Percentiles rank a stretch among this genome's conserved stretches.
Conservation (phyloP, 78 protist species). For the Speleostelium caveatum region DNA sequence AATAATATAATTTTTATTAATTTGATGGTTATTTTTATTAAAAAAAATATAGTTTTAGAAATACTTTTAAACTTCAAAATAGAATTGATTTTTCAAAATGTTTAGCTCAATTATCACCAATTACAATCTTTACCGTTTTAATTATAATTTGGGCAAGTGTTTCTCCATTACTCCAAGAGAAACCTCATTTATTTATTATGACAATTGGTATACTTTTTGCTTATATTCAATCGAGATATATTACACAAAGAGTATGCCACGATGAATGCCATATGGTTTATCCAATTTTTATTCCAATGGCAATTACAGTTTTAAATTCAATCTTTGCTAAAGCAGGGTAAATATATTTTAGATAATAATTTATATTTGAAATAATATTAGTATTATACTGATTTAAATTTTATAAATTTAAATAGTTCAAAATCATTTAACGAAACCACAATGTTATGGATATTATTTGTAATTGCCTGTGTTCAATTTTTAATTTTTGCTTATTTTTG, state of each 20-base stretch:
- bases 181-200: constrained; percentile 66
- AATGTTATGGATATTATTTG: constrained; percentile 35
- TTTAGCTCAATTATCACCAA: constrained; percentile 58
- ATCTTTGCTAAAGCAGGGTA: constrained; percentile 24
- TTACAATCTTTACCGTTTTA: constrained; percentile 20
- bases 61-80: constrained; percentile 48
- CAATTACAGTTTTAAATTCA: constrained; percentile 40
- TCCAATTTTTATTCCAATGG: constrained; percentile 54
- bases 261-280: constrained; percentile 47
- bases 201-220: constrained; percentile 50
- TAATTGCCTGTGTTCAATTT: constrained; percentile 35
- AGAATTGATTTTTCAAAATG: constrained; percentile 52
- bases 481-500: constrained; percentile 49
- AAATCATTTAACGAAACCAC: not conserved
- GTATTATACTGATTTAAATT: not conserved
- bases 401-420: not conserved
- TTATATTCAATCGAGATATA: constrained; percentile 72
- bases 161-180: not conserved
- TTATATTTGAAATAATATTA: not conserved
- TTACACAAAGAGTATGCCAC: constrained; percentile 76
- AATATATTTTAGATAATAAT: not conserved
- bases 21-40: too few species aligned
- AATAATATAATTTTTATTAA: too few species aligned
- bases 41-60: constrained; percentile 34
- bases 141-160: constrained; percentile 65